Evolutionary conservation across 495 filamentous ascomycete genomes (phyloP).

Genomic region (Apodospora peruviana): DNA sequence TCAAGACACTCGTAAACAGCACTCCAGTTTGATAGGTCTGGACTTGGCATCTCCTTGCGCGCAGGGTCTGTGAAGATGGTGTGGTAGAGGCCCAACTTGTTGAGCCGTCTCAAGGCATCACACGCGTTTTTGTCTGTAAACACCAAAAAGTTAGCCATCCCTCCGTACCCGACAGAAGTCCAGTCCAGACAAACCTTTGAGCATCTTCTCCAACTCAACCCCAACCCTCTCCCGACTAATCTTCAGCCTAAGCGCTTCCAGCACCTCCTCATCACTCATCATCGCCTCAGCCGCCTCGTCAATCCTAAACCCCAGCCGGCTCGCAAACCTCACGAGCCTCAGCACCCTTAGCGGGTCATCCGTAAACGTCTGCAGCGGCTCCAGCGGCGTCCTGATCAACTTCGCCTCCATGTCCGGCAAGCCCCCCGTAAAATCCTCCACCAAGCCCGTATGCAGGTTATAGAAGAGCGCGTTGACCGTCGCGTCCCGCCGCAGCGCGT

Average conservation of each 20-base stretch:
- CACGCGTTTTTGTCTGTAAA: slow-evolving; percentile 62
- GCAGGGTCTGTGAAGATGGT: slow-evolving; percentile 73
- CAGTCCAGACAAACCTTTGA: slow-evolving; percentile 52
- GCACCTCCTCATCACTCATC: slow-evolving; percentile 72
- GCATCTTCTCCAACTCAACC: slow-evolving; percentile 83
- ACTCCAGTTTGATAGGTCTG: slow-evolving; percentile 38
- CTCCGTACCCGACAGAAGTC: neutral
- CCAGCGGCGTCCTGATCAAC: slow-evolving; percentile 79
- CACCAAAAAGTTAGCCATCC: neutral
- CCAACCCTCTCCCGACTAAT: slow-evolving; percentile 88
- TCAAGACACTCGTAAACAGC: slow-evolving; percentile 47
- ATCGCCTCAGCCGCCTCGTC: slow-evolving; percentile 58
- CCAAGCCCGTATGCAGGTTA: slow-evolving; percentile 67
- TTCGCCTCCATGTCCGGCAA: slow-evolving; percentile 65
- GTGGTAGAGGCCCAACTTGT: slow-evolving; percentile 68
- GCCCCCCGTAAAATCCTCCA: slow-evolving; percentile 86
- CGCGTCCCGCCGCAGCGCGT: slow-evolving; percentile 84
- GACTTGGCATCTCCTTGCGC: slow-evolving; percentile 26
- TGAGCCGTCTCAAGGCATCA: slow-evolving; percentile 62
- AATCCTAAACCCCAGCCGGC: slow-evolving; percentile 72
- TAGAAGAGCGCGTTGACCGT: slow-evolving; percentile 97
- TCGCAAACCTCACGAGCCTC: slow-evolving; percentile 84
- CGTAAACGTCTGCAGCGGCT: slow-evolving; percentile 87
- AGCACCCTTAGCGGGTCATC: slow-evolving; percentile 93
- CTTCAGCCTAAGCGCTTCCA: slow-evolving; percentile 72